These are phyloP conservation scores for Coleophoma cylindrospora DNA, from an alignment of 2,329 filamentous ascomycete species.

Conservation along the genomic window DNA sequence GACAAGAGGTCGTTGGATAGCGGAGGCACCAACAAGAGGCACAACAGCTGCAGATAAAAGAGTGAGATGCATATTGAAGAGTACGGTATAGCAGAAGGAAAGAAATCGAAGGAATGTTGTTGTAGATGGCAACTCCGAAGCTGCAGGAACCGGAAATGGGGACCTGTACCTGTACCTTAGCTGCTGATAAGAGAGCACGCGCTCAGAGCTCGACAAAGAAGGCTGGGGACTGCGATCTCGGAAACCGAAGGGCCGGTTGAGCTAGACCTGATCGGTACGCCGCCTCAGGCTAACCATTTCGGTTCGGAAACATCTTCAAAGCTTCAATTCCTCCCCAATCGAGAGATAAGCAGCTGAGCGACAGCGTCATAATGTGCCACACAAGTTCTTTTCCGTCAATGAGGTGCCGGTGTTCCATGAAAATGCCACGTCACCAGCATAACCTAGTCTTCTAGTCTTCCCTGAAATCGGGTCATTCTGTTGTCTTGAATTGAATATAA, in stretches of 20 bases:
- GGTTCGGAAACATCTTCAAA: not conserved
- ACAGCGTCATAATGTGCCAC: too few relatives aligned
- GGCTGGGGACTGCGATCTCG: not conserved
- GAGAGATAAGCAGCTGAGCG: too few relatives aligned
- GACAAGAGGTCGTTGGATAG: constrained; percentile 13
- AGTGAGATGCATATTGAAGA: constrained; percentile 8
- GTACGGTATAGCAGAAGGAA: not conserved
- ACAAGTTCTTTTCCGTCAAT: too few relatives aligned
- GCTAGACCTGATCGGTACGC: not conserved
- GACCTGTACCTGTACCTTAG: not conserved
- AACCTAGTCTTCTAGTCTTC: too few relatives aligned
- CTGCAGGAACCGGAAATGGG: not conserved
- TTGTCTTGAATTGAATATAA: too few relatives aligned
- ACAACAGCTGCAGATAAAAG: constrained; percentile 8
- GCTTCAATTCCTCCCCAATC: not conserved
- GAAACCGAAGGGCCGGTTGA: not conserved
- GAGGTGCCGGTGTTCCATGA: too few relatives aligned
- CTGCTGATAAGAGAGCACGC: not conserved
- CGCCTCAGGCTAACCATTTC: not conserved
- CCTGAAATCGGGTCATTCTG: too few relatives aligned
- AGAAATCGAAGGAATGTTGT: not conserved
- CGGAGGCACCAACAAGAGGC: constrained; percentile 8
- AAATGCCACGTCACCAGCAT: too few relatives aligned
- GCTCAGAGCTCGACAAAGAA: not conserved
- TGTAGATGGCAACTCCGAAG: not conserved